Evolutionary conservation across 495 filamentous ascomycete genomes (phyloP).

Genomic region (Penicillium herquei): DNA sequence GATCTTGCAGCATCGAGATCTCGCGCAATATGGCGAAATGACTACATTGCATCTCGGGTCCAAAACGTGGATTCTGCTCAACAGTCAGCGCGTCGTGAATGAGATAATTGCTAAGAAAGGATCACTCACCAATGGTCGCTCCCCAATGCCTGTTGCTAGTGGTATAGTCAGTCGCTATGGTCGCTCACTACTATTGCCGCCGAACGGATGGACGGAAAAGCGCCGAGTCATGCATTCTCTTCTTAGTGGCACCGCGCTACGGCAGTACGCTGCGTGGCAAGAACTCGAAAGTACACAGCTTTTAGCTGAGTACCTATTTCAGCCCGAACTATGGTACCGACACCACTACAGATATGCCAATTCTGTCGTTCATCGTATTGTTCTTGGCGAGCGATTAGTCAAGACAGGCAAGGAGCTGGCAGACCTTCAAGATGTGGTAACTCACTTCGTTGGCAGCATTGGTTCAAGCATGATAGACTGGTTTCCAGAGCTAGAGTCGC

Average conservation of each 20-base stretch:
- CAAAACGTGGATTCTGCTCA: conserved; percentile 37
- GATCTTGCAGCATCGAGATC: neutral
- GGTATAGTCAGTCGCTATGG: conserved; percentile 31
- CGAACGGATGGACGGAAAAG: conserved; percentile 28
- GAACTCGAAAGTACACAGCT: conserved; percentile 41
- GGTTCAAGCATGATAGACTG: conserved; percentile 35
- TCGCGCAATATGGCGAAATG: conserved; percentile 34
- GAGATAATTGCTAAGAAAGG: conserved; percentile 36
- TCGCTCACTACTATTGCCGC: conserved; percentile 29
- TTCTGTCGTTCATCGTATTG: conserved; percentile 39
- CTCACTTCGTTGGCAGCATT: conserved; percentile 27
- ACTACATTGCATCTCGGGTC: conserved; percentile 34
- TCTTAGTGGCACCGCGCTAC: conserved; percentile 32
- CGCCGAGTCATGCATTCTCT: conserved; percentile 44
- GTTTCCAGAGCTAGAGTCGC: conserved; percentile 33
- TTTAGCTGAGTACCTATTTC: conserved; percentile 30
- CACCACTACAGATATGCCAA: conserved; percentile 45
- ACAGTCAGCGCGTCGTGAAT: conserved; percentile 28
- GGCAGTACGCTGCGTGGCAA: conserved; percentile 35
- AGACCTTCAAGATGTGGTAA: conserved; percentile 28
- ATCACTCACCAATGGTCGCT: conserved; percentile 31
- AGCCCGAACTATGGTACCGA: conserved; percentile 36
- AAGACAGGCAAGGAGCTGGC: conserved; percentile 23
- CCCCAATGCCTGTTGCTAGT: conserved; percentile 32
- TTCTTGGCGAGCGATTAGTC: conserved; percentile 22